phyloP scores from a whole-genome alignment of 2,329 filamentous ascomycete species.

The Stachybotrys chlorohalonatus region DNA sequence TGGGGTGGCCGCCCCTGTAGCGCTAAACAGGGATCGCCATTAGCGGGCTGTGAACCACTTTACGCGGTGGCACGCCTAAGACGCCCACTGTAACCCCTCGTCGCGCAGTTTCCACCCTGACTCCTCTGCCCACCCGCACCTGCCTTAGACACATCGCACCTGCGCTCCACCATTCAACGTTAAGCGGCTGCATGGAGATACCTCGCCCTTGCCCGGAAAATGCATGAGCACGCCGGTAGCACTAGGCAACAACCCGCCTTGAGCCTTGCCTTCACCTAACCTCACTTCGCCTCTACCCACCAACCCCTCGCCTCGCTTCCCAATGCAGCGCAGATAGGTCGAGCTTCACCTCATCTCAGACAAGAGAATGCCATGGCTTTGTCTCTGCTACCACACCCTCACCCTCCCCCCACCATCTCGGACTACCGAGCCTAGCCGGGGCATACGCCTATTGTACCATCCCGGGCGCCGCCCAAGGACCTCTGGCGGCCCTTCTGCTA shows the following conservation, averaged over 20 bases:
- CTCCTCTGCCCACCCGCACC: not conserved
- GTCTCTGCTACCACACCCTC: not conserved
- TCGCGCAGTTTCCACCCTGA: not conserved
- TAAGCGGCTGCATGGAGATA: not conserved
- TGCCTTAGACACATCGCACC: not conserved
- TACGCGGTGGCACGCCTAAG: not conserved
- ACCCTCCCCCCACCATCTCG: too few species aligned
- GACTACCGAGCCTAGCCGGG: too few species aligned
- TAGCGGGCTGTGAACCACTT: not conserved
- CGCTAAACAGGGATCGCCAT: not conserved
- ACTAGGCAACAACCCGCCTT: not conserved
- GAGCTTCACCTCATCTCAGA: too few species aligned
- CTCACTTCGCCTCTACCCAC: not conserved
- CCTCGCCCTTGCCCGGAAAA: not conserved
- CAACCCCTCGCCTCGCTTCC: too few species aligned
- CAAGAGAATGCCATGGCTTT: too few species aligned
- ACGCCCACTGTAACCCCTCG: not conserved
- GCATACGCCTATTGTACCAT: too few species aligned
- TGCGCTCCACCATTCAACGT: not conserved
- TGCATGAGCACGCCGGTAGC: not conserved
- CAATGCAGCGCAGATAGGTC: too few species aligned
- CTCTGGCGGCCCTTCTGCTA: not conserved
- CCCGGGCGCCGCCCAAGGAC: too few species aligned
- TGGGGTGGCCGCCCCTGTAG: not conserved
- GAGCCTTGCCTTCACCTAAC: not conserved